Evolutionary conservation across 169 alveolate species (phyloP).

Genomic region (Cyclospora cayetanensis): DNA sequence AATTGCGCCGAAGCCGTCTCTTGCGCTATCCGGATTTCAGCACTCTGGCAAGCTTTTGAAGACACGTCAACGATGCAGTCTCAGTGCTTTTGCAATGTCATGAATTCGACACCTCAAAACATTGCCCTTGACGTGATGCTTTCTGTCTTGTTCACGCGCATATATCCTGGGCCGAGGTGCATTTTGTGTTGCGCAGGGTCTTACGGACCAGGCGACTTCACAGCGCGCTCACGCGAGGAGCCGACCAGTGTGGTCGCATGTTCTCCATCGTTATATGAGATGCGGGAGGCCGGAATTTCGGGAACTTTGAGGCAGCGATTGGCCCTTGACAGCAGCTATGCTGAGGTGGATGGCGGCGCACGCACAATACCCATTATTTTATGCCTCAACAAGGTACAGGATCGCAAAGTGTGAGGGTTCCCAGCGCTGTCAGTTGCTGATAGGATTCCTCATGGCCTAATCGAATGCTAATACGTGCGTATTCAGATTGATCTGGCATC

Average conservation of each 20-base stretch:
- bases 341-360: neutral
- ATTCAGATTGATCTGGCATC: constrained; percentile 72
- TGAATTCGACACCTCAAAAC: neutral
- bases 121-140: neutral
- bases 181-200: neutral
- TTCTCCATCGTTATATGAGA: constrained; percentile 33
- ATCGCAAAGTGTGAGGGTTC: neutral
- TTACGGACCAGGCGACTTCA: neutral
- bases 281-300: constrained; percentile 55
- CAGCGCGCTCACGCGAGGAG: neutral
- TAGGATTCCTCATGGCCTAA: too few species aligned
- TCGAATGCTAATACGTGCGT: neutral
- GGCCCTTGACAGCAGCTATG: neutral
- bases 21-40: constrained; percentile 26
- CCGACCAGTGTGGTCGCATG: neutral
- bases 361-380: constrained; percentile 40
- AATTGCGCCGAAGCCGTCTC: constrained; percentile 78
- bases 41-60: constrained; percentile 3
- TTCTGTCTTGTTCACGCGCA: neutral
- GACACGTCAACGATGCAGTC: neutral
- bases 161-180: neutral
- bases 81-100: neutral
- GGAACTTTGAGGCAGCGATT: constrained; percentile 36
- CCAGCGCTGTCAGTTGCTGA: too few species aligned
- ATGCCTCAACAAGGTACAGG: constrained; percentile 68